These are phyloP conservation scores for Leccinum subrobustum DNA, from an alignment of 1,284 basidiomycete species.

Conservation along the genomic window DNA sequence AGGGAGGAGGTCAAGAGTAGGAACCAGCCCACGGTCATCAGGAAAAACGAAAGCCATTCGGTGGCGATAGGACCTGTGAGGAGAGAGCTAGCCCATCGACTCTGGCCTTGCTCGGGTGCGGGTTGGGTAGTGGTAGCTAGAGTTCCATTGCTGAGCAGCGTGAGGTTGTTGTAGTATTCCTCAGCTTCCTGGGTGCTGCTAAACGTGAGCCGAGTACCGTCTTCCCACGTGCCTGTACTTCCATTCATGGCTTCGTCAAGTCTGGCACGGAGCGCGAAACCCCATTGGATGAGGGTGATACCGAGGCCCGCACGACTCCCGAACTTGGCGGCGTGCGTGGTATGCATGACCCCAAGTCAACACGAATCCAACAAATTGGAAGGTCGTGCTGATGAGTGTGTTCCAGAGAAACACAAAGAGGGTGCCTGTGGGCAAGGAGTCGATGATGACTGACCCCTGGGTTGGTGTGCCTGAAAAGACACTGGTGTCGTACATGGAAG, in stretches of 20 bases:
- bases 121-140: constrained; percentile 11
- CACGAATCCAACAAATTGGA: constrained; percentile 97
- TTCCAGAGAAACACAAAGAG: constrained; percentile 92
- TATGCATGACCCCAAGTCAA: constrained; percentile 92
- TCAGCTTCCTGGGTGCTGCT: constrained; percentile 49
- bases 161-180: constrained; percentile 38
- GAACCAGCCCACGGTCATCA: constrained; percentile 96
- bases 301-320: constrained; percentile 95
- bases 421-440: constrained; percentile 74
- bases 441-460: constrained; percentile 72
- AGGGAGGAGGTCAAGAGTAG: constrained; percentile 79
- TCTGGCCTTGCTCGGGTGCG: constrained; percentile 9
- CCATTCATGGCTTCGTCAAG: constrained; percentile 34
- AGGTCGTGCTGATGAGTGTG: constrained; percentile 89
- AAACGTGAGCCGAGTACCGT: constrained; percentile 33
- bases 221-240: constrained; percentile 30
- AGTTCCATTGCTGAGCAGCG: constrained; percentile 14
- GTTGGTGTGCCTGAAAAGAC: constrained; percentile 34
- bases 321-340: constrained; percentile 93
- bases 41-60: constrained; percentile 91
- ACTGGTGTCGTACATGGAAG: constrained; percentile 39
- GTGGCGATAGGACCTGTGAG: constrained; percentile 57
- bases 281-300: constrained; percentile 93
- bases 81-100: constrained; percentile 29
- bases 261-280: constrained; percentile 73